Evolutionary conservation across 345 rosid species (phyloP).

Genomic region (Dipteronia dyeriana): DNA sequence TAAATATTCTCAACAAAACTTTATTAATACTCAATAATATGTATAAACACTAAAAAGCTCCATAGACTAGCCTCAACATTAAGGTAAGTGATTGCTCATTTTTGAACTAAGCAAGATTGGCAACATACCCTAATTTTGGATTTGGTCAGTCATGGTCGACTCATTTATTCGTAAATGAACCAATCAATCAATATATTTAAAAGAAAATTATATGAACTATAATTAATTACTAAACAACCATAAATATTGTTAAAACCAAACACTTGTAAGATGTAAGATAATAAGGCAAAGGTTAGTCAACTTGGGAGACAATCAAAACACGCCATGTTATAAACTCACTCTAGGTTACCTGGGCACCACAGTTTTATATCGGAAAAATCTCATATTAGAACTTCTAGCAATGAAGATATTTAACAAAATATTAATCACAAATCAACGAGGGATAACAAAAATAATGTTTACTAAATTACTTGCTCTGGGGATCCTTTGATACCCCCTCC

Average conservation of each 20-base stretch:
- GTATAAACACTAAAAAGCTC: background rate
- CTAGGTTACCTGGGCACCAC: too few species aligned
- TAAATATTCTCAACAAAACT: too few species aligned
- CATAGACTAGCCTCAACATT: too few species aligned
- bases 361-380: too few species aligned
- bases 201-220: background rate
- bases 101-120: too few species aligned
- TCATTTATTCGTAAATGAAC: background rate
- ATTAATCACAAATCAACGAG: background rate
- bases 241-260: background rate
- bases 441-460: conserved; percentile 3
- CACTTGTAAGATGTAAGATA: background rate
- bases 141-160: too few species aligned
- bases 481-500: conserved; percentile 42
- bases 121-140: too few species aligned
- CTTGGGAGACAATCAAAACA: background rate
- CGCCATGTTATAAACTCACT: background rate
- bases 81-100: too few species aligned
- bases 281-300: background rate
- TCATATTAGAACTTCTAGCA: background rate
- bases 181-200: background rate
- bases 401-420: background rate
- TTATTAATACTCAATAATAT: too few species aligned
- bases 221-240: too few species aligned
- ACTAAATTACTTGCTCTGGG: conserved; percentile 47